phyloP scores from a whole-genome alignment of 169 alveolate species.

The Theileria equi region DNA sequence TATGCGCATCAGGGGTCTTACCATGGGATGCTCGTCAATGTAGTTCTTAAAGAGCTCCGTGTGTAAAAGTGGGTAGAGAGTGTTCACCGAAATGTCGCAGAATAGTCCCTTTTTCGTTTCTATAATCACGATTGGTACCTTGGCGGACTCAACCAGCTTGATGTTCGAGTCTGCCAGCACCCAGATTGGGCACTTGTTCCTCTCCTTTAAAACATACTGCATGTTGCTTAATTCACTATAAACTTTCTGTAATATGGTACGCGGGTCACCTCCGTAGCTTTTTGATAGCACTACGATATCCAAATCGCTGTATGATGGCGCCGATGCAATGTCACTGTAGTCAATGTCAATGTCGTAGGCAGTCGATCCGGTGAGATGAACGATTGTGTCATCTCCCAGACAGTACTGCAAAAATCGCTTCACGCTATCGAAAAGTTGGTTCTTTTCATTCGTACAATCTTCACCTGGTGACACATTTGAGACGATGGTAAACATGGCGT shows the following conservation, averaged over 20 bases:
- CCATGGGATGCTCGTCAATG: slow-evolving; percentile 76
- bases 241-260: slow-evolving; percentile 39
- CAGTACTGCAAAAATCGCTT: slow-evolving; percentile 46
- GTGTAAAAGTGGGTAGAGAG: slow-evolving; percentile 82
- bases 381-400: slow-evolving; percentile 56
- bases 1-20: slow-evolving; percentile 81
- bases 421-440: slow-evolving; percentile 28
- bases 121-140: slow-evolving; percentile 84
- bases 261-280: slow-evolving; percentile 29
- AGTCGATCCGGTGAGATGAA: slow-evolving; percentile 59
- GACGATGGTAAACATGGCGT: slow-evolving; percentile 14
- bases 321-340: slow-evolving; percentile 23
- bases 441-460: slow-evolving; percentile 35
- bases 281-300: slow-evolving; percentile 41
- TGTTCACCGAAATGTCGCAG: slow-evolving; percentile 85
- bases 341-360: slow-evolving; percentile 61
- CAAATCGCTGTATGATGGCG: slow-evolving; percentile 45
- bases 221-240: slow-evolving; percentile 22
- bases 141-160: slow-evolving; percentile 84
- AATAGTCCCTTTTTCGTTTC: slow-evolving; percentile 73
- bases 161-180: slow-evolving; percentile 61
- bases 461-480: slow-evolving; percentile 39
- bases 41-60: slow-evolving; percentile 77
- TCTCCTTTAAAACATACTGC: slow-evolving; percentile 25
- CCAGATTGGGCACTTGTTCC: slow-evolving; percentile 35